These are phyloP conservation scores for Tolypocladium cylindrosporum DNA, from an alignment of 2,329 filamentous ascomycete species.

Conservation along the genomic window DNA sequence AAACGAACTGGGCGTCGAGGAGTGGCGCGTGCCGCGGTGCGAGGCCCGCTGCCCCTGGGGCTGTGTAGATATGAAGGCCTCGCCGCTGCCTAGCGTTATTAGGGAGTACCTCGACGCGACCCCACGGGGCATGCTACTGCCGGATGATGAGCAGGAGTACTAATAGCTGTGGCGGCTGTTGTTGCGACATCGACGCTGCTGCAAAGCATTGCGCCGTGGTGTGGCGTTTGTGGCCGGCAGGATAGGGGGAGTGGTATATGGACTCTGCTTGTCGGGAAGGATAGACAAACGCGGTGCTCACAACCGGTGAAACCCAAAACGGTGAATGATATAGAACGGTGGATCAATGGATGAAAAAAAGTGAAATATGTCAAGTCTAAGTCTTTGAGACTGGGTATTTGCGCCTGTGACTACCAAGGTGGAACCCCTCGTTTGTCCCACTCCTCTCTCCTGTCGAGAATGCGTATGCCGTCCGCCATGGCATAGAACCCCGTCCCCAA, in stretches of 20 bases:
- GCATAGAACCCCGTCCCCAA: too few relatives aligned
- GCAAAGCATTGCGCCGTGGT: background rate
- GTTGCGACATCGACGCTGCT: background rate
- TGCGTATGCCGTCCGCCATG: background rate
- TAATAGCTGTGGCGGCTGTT: background rate
- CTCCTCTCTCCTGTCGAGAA: background rate
- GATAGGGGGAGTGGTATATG: background rate
- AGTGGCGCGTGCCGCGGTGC: conserved; percentile 3
- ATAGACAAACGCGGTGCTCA: too few relatives aligned
- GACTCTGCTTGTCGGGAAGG: too few relatives aligned
- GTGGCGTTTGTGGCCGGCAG: background rate
- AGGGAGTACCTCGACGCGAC: background rate
- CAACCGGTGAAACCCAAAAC: background rate
- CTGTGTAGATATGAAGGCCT: conserved; percentile 2
- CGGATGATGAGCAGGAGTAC: background rate
- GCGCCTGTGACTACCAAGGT: background rate
- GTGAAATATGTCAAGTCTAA: background rate
- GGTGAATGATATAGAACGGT: background rate
- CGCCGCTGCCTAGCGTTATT: conserved; percentile 1
- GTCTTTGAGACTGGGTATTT: background rate
- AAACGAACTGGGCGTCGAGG: conserved; percentile 1
- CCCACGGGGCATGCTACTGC: background rate
- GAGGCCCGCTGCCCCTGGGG: conserved; percentile 5
- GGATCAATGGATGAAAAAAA: background rate
- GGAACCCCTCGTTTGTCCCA: background rate